Percentiles rank a stretch among this genome's conserved stretches.
These are phyloP conservation scores for Debaryomyces fabryi DNA, from an alignment of 1,139 yeast species.

Conservation along the genomic window DNA sequence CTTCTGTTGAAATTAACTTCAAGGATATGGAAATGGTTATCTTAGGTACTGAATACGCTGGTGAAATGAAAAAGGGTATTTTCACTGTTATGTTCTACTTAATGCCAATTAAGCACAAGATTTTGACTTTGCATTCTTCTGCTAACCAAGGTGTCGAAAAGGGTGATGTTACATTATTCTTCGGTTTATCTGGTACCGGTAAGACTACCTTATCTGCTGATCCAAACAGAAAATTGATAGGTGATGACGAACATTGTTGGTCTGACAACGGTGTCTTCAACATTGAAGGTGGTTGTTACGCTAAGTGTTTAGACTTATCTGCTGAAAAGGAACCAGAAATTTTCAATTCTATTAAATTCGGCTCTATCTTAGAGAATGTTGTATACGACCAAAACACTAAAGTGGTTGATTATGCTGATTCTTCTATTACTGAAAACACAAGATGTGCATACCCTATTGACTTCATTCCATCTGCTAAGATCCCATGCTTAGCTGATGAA, in stretches of 20 bases:
- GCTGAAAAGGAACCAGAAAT: slow-evolving; percentile 97
- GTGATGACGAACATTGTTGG: slow-evolving; percentile 99
- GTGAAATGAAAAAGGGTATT: slow-evolving; percentile 99
- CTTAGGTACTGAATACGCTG: slow-evolving; percentile 97
- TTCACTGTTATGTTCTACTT: slow-evolving; percentile 98
- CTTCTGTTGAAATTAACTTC: slow-evolving; percentile 95
- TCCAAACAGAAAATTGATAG: slow-evolving; percentile 90
- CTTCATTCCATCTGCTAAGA: slow-evolving; percentile 92
- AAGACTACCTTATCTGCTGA: slow-evolving; percentile 97
- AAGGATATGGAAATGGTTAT: slow-evolving; percentile 99
- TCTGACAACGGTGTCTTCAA: slow-evolving; percentile 97
- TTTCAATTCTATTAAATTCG: slow-evolving; percentile 91
- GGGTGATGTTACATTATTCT: slow-evolving; percentile 89
- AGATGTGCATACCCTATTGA: slow-evolving; percentile 99
- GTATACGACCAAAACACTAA: slow-evolving; percentile 80
- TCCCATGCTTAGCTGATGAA: slow-evolving; percentile 86
- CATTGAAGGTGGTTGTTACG: slow-evolving; percentile 99
- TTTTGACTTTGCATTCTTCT: slow-evolving; percentile 92
- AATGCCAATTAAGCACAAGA: slow-evolving; percentile 93
- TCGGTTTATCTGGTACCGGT: slow-evolving; percentile 98
- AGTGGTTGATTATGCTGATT: slow-evolving; percentile 82
- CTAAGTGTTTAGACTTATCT: slow-evolving; percentile 90
- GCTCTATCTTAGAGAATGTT: slow-evolving; percentile 92
- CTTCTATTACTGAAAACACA: slow-evolving; percentile 91
- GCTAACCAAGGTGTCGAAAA: slow-evolving; percentile 83